These are phyloP conservation scores for Aegle marmelos DNA, from an alignment of 345 rosid species.

Conservation along the genomic window DNA sequence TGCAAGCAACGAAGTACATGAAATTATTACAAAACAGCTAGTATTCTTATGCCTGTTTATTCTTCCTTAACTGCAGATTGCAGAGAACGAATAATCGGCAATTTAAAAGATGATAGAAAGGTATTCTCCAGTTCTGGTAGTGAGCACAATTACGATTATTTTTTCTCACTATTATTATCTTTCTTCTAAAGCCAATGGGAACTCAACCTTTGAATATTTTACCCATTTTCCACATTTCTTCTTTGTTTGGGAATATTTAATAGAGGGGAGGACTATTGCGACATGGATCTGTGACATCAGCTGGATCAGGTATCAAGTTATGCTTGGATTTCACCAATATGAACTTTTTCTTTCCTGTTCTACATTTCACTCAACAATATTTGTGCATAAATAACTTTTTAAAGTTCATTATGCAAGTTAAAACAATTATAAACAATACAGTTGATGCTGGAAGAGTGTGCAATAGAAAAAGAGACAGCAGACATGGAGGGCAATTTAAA, in stretches of 20 bases:
- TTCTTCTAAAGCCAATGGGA: background rate
- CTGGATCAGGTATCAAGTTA: constrained; percentile 43
- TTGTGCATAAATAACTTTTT: background rate
- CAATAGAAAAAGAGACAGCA: background rate
- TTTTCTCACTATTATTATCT: background rate
- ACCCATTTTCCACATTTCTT: constrained; percentile 15
- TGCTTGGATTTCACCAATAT: constrained; percentile 2
- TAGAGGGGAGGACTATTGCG: constrained; percentile 51
- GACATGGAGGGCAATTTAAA: background rate
- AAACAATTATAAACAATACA: background rate
- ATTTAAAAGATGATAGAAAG: constrained; percentile 57
- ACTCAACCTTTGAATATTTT: constrained; percentile 6
- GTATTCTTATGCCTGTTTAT: background rate
- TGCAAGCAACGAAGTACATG: background rate
- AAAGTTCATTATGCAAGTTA: background rate
- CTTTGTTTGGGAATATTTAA: constrained; percentile 8
- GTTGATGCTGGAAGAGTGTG: background rate
- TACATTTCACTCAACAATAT: background rate
- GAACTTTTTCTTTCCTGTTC: background rate
- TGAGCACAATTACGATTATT: background rate
- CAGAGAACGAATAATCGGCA: constrained; percentile 53
- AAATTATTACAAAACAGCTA: background rate
- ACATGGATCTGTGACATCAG: constrained; percentile 56
- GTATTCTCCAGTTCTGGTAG: constrained; percentile 24
- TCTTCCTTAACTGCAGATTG: constrained; percentile 38